Conservation (phyloP, 129 eudicot species). For the Apium graveolens region DNA sequence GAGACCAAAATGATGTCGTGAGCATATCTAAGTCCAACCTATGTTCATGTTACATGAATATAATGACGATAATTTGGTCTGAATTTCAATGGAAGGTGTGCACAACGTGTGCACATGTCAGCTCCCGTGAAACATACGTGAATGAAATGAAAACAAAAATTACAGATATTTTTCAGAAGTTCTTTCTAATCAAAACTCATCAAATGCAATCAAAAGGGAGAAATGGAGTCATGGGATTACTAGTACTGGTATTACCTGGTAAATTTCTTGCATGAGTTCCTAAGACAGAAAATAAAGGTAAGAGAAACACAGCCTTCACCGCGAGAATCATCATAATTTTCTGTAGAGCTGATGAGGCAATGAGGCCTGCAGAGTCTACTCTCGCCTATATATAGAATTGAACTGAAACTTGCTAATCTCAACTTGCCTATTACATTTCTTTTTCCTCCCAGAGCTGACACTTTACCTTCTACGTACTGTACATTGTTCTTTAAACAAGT, state of each 20-base stretch:
- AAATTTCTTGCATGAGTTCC: conserved; percentile 5
- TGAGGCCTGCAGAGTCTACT: not conserved
- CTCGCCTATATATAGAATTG: not conserved
- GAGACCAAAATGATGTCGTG: too few relatives aligned
- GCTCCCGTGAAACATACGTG: too few relatives aligned
- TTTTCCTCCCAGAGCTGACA: not conserved
- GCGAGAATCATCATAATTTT: not conserved
- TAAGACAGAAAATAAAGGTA: not conserved
- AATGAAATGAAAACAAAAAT: too few relatives aligned
- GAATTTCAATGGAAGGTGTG: too few relatives aligned
- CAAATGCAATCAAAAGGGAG: not conserved
- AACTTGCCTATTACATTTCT: not conserved
- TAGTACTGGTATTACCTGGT: not conserved
- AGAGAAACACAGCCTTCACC: not conserved
- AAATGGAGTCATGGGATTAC: not conserved
- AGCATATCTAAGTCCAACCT: too few relatives aligned
- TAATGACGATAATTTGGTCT: too few relatives aligned
- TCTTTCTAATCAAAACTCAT: not conserved
- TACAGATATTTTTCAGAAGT: not conserved
- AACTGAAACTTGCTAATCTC: not conserved
- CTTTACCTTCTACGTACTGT: not conserved
- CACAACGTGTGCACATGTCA: too few relatives aligned
- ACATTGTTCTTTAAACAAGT: not conserved
- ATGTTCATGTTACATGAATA: too few relatives aligned
- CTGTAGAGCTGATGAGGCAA: not conserved